Conservation (phyloP, 148 eudicot species). For the Rhododendron williamsianum region DNA sequence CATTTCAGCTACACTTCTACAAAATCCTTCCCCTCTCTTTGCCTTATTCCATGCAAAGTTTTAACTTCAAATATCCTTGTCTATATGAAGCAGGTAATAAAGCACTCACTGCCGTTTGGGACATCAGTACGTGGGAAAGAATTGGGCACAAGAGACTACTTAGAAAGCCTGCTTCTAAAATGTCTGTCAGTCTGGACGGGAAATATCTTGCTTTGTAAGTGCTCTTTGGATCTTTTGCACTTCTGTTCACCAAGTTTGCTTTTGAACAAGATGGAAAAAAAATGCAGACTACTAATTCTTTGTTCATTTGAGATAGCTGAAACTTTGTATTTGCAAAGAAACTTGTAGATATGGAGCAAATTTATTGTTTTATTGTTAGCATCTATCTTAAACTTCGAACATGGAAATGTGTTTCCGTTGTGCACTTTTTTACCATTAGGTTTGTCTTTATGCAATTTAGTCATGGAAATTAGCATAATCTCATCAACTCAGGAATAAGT, state of each 20-base stretch:
- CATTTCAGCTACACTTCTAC: background rate
- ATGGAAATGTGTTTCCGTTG: background rate
- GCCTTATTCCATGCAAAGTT: background rate
- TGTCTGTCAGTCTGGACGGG: slow-evolving; percentile 83
- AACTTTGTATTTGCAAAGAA: background rate
- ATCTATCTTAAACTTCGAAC: background rate
- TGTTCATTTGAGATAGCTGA: background rate
- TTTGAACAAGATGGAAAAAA: background rate
- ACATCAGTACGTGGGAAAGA: slow-evolving; percentile 88
- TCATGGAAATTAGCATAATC: background rate
- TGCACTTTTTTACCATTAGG: background rate
- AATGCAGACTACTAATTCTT: background rate
- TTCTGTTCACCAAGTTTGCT: slow-evolving; percentile 2
- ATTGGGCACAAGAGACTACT: slow-evolving; percentile 78
- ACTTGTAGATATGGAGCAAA: background rate
- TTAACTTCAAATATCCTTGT: background rate
- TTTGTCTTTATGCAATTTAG: background rate
- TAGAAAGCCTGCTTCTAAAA: slow-evolving; percentile 70
- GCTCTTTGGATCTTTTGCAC: slow-evolving; percentile 6
- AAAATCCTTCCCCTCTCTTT: background rate
- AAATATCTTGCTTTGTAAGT: slow-evolving; percentile 94
- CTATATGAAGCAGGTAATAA: slow-evolving; percentile 43
- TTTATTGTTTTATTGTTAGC: background rate
- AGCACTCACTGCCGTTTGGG: slow-evolving; percentile 74
- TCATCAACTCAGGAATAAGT: background rate